Base-by-base conservation (phyloP, 768 basidiomycete species). In the Phlebiopsis flavidoalba region DNA sequence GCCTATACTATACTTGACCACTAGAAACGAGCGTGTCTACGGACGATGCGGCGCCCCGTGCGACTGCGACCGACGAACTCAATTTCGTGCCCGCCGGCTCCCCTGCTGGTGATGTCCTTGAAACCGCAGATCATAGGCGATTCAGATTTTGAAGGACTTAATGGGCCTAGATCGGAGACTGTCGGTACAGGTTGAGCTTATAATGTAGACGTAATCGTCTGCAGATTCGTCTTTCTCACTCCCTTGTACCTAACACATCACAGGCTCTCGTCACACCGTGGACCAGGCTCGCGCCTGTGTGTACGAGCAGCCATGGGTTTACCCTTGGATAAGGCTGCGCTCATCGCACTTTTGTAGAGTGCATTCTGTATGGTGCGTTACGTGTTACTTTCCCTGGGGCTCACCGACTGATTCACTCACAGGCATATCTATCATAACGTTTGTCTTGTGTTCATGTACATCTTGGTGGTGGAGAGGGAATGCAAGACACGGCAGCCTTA, bases 321-420 rank as follows among this genome's bases (percentile, higher is more conserved):
- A 26, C 53, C 52, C 22, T 31, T 33, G 36, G 50, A 60, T 22
- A 55, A 60, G 60, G 60, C 60, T 26, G 53, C 47, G 48, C 46
- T 60, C 33, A 22, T 60, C 8, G 53, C 60, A 4, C 53, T 60
- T n/a, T 60, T 45, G 40, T 55, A 17, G 60, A 60, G 46, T 47
- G 53, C n/a, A 17, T 56, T 17, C 48, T 60, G 10, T 60, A 60
- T 26, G 60, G 60, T 60, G 21, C 22, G 59, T 60, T n/a, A 3
- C 43, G 15, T 19, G 7, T 7, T 15, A n/a, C 36, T 60, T 19
- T 24, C 36, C n/a, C 11, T 37, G 36, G 24, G 15, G 26, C 33
- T 4, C 15, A 55, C 8, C 14, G 37, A 36, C 33, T 31, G 21
- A 17, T 36, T 24, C 19, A 22, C 1, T 46, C 6, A 45, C 45